phyloP scores from a whole-genome alignment of 306 rosid genomes.

The Prunus campanulata region DNA sequence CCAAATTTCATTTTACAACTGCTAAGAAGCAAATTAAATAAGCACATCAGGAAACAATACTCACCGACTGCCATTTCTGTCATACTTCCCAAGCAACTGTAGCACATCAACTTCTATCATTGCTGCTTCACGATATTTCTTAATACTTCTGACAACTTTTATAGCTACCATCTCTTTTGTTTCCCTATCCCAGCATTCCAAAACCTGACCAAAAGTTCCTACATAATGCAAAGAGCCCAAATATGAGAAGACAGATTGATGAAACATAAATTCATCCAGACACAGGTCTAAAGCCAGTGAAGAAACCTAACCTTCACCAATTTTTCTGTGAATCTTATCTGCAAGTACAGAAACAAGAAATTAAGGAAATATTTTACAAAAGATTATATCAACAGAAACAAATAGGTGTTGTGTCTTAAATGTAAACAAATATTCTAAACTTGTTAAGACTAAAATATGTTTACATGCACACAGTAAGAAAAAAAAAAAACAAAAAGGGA shows the following conservation, averaged over 20 bases:
- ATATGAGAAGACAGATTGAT: background rate
- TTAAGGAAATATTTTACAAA: background rate
- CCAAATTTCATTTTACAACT: slow-evolving; percentile 16
- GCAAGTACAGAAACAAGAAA: slow-evolving; percentile 24
- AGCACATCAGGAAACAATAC: slow-evolving; percentile 17
- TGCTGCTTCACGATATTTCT: slow-evolving; percentile 82
- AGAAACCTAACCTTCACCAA: slow-evolving; percentile 68
- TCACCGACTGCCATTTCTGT: slow-evolving; percentile 74
- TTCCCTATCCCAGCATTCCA: slow-evolving; percentile 93
- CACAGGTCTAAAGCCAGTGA: slow-evolving; percentile 2
- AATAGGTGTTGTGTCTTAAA: background rate
- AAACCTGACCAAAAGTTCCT: slow-evolving; percentile 81
- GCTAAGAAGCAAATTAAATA: slow-evolving; percentile 11
- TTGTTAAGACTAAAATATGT: background rate
- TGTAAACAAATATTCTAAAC: background rate
- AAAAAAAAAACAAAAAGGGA: background rate
- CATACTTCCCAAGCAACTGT: slow-evolving; percentile 74
- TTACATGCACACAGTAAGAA: background rate
- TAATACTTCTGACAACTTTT: slow-evolving; percentile 77
- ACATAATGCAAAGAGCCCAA: background rate
- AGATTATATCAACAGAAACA: background rate
- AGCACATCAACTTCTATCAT: slow-evolving; percentile 80
- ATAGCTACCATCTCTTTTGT: slow-evolving; percentile 84
- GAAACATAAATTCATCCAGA: background rate
- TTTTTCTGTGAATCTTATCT: slow-evolving; percentile 74